These are phyloP conservation scores for Solanum boliviense DNA, from an alignment of 257 asterid species.

Conservation along the genomic window DNA sequence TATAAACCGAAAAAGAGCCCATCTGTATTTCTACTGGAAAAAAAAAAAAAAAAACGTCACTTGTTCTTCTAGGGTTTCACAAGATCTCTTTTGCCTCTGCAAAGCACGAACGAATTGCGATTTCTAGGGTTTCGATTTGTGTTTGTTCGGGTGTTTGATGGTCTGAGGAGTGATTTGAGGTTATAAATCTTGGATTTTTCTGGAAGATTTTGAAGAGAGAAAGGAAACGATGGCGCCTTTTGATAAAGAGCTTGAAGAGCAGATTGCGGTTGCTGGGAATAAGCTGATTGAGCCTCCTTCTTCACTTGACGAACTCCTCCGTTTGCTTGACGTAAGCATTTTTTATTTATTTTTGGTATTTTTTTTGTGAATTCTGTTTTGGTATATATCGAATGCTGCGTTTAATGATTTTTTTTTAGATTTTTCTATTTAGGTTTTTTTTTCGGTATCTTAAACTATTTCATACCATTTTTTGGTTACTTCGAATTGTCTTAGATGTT, in stretches of 20 bases:
- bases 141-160: neutral
- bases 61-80: neutral
- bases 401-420: neutral
- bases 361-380: neutral
- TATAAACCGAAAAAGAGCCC: neutral
- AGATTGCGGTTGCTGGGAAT: conserved; percentile 54
- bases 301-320: conserved; percentile 48
- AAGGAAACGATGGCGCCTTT: conserved; percentile 8
- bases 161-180: neutral
- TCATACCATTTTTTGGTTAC: neutral
- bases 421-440: neutral
- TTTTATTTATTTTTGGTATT: neutral
- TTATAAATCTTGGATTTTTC: neutral
- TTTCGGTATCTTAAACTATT: neutral
- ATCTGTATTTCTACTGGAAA: neutral
- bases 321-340: conserved; percentile 68
- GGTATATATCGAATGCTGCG: neutral
- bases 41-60: neutral
- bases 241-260: conserved; percentile 38
- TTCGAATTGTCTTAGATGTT: neutral
- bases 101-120: neutral
- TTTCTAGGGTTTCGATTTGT: neutral
- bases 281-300: conserved; percentile 57
- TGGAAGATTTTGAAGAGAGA: neutral
- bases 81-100: neutral